Base-by-base conservation (phyloP, 1,139 yeast species). In the Scheffersomyces quercinus region DNA sequence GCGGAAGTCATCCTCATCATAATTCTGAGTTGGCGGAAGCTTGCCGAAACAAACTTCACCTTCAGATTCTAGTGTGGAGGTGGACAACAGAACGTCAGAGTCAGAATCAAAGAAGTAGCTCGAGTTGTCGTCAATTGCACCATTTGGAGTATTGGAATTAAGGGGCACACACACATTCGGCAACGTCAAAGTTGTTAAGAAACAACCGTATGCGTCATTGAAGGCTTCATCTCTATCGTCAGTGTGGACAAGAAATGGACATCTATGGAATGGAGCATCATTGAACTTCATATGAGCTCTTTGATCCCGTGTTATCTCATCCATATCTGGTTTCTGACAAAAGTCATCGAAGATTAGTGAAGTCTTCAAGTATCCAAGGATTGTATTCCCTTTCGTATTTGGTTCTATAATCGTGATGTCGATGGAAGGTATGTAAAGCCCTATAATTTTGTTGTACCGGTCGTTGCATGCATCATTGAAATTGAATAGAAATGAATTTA, bases 181-280 rank as follows among this genome's bases (percentile, higher is more conserved):
- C 2, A 88, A 55, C 0, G 91, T 75, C 9, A 85, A 67, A 0
- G 88, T 78, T 0, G 90, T 83, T 11, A 73, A 62, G 12, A 84
- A 73, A n/a, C 81, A 67, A 0, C 85, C 82, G 52, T 63, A 70
- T 2, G 75, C 69, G 16, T 69, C 67, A 11, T 68, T 60, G 54
- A 85, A 87, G 2, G 58, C 56, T 0, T 64, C 59, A 41, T 75
- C 73, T 44, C 82, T 71, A 24, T 54, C 51, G 14, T 76, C 73
- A 10, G 72, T 73, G 8, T 77, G 77, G 13, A 91, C 63, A 31
- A 91, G 61, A 57, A 89, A 90, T 0, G 95, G 84, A 16, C 82
- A 70, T 42, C 99, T 67, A 53, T 88, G 95, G 52, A 81, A 89
- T 0, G 96, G 91, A 0, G 88, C 87, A 67, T 93, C 99, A 55